Base-by-base conservation (phyloP, 2,329 filamentous ascomycete genomes). In the Xylariaceae sp. region DNA sequence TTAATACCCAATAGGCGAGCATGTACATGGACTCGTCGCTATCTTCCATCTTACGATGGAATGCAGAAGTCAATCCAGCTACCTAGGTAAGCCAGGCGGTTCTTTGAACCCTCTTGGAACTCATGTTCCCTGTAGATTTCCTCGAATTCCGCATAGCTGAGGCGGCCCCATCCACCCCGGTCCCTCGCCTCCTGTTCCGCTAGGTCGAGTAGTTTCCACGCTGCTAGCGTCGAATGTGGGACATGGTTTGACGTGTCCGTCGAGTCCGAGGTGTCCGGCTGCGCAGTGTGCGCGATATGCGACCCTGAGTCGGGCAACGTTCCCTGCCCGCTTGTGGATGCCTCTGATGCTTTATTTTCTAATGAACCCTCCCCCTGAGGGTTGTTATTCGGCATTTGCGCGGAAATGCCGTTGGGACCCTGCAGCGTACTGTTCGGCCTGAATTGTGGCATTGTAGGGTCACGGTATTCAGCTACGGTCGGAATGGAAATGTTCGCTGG, bases 11-110 rank as follows among this genome's bases (percentile, higher is more conserved):
- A 31, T 31, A 31, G n/a, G n/a, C n/a, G n/a, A n/a, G n/a, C n/a
- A n/a, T n/a, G n/a, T n/a, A n/a, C n/a, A n/a, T 33, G 21, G 31
- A 28, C 24, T 9, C 19, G 12, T 6, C 4, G 7, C 14, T 36
- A 24, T 21, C 6, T 33, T 43, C 36, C 49, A 12, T 37, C 24
- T 64, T 71, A 86, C 12, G 85, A 86, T 8, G 85, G 86, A 64
- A 89, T 87, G 71, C 86, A 89, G 71, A 88, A 87, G 71, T 97
- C 93, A 73, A 97, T 91, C 94, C 94, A 98, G 67, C 86, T 91
- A 58, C 91, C 91, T 43, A 97, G 80, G 73, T 96, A 94, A 65
- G 91, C 90, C 60, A 93, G 80, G 50, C 88, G 77, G 69, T 86
- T 85, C 12, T 81, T 82, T 24, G 78, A 76, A 21, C 85, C 84